These are phyloP conservation scores for Albugo candida DNA, from an alignment of 352 stramenopile genomes.

Conservation along the genomic window DNA sequence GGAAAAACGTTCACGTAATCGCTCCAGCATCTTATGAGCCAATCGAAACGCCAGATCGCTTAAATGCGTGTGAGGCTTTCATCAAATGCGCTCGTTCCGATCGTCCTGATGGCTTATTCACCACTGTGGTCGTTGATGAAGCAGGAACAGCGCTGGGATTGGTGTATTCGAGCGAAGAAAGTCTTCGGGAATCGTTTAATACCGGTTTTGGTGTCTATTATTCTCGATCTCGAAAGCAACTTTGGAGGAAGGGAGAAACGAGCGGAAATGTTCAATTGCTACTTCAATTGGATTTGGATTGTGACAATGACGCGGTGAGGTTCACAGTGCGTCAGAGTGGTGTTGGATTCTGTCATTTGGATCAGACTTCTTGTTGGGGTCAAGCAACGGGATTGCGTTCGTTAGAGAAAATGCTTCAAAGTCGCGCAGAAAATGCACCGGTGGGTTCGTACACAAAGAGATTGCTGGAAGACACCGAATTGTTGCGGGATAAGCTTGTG, in stretches of 20 bases:
- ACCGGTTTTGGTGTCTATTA: constrained; percentile 88
- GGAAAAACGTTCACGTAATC: constrained; percentile 40
- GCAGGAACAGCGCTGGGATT: constrained; percentile 78
- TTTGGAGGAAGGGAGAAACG: constrained; percentile 94
- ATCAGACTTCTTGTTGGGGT: constrained; percentile 90
- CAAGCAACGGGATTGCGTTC: constrained; percentile 66
- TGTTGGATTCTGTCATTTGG: constrained; percentile 63
- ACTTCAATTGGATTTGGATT: constrained; percentile 86
- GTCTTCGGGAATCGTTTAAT: constrained; percentile 75
- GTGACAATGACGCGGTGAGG: constrained; percentile 87
- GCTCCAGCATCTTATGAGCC: constrained; percentile 11
- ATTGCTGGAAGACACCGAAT: constrained; percentile 81
- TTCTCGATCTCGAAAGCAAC: constrained; percentile 74
- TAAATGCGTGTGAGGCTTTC: constrained; percentile 30
- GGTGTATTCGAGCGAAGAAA: constrained; percentile 89
- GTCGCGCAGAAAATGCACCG: constrained; percentile 71
- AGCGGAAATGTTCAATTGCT: constrained; percentile 88
- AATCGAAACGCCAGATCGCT: constrained; percentile 11
- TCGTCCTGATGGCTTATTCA: constrained; percentile 79
- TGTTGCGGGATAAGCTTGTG: constrained; percentile 92
- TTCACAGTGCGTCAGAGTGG: constrained; percentile 85
- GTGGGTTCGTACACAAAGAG: constrained; percentile 93
- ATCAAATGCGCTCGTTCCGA: constrained; percentile 76
- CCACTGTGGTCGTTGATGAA: constrained; percentile 87
- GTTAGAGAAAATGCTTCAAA: constrained; percentile 78